Evolutionary conservation across 1,284 basidiomycete genomes (phyloP).

Genomic region (Anthracocystis panici-leucophaei): DNA sequence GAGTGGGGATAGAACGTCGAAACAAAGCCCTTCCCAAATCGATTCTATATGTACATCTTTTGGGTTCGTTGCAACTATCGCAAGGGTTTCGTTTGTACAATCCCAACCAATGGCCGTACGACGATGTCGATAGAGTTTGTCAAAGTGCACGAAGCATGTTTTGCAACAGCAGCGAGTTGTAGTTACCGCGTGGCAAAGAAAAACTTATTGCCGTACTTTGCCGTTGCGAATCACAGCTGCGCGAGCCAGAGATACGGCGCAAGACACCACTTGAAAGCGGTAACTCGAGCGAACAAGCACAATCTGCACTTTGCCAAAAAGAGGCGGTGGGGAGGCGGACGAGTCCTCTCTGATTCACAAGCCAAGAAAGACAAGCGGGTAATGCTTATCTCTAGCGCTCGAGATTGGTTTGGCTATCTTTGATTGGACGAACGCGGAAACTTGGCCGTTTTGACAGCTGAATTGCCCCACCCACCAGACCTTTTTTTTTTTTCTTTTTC

Average conservation of each 20-base stretch:
- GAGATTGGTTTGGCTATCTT: not conserved
- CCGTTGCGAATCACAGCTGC: too few species aligned
- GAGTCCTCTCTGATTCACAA: too few species aligned
- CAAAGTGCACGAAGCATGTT: not conserved
- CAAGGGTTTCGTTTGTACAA: not conserved
- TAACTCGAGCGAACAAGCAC: constrained; percentile 26
- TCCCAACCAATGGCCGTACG: too few species aligned
- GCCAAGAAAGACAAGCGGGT: not conserved
- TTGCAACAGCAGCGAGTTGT: not conserved
- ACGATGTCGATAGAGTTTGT: not conserved
- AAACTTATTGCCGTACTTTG: too few species aligned
- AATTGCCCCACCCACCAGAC: too few species aligned
- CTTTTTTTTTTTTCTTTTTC: too few species aligned
- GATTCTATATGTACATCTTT: constrained; percentile 14
- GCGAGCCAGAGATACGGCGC: too few species aligned
- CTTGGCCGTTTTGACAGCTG: too few species aligned
- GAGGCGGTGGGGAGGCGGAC: too few species aligned
- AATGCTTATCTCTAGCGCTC: constrained; percentile 6
- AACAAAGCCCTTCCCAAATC: not conserved
- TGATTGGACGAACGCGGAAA: constrained; percentile 3
- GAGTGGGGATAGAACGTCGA: not conserved
- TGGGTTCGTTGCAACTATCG: not conserved
- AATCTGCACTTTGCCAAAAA: not conserved
- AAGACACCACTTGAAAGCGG: too few species aligned
- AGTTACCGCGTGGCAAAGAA: constrained; percentile 5